These are phyloP conservation scores for Xylariaceae sp. DNA, from an alignment of 2,329 filamentous ascomycete genomes.

Conservation along the genomic window DNA sequence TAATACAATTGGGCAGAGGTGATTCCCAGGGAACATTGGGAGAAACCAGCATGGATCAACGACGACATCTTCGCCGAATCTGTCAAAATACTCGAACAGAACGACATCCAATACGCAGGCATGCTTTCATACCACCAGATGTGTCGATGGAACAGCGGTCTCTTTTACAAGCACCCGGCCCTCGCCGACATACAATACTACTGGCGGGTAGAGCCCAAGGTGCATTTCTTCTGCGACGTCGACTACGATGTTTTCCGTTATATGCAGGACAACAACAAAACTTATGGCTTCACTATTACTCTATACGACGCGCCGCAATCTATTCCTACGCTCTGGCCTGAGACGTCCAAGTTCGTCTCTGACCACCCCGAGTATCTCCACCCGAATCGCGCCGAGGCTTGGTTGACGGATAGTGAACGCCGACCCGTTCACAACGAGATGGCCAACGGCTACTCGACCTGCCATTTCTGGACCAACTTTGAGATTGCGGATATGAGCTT, in stretches of 20 bases:
- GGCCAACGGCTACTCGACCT: slow-evolving; percentile 92
- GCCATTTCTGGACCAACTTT: slow-evolving; percentile 99
- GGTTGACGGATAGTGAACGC: slow-evolving; percentile 72
- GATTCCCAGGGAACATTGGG: slow-evolving; percentile 95
- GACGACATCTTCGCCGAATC: slow-evolving; percentile 79
- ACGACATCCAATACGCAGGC: slow-evolving; percentile 83
- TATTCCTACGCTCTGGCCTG: slow-evolving; percentile 88
- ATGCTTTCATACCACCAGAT: slow-evolving; percentile 95
- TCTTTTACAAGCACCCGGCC: slow-evolving; percentile 96
- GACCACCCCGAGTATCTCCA: slow-evolving; percentile 77
- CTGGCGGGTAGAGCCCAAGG: slow-evolving; percentile 97
- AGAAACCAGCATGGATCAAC: slow-evolving; percentile 87
- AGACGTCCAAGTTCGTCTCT: slow-evolving; percentile 83
- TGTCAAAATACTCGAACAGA: slow-evolving; percentile 71
- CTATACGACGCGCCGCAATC: slow-evolving; percentile 88
- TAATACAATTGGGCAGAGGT: slow-evolving; percentile 53
- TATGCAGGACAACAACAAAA: slow-evolving; percentile 98
- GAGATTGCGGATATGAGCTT: slow-evolving; percentile 92
- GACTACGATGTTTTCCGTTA: slow-evolving; percentile 98
- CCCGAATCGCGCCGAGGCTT: slow-evolving; percentile 77
- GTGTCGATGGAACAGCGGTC: slow-evolving; percentile 97
- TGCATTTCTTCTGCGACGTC: slow-evolving; percentile 98
- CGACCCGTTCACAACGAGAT: slow-evolving; percentile 73
- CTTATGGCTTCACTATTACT: slow-evolving; percentile 97
- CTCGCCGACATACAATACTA: slow-evolving; percentile 81